These are phyloP conservation scores for Cordyceps cateniannulata DNA, from an alignment of 2,329 filamentous ascomycete species.

Conservation along the genomic window DNA sequence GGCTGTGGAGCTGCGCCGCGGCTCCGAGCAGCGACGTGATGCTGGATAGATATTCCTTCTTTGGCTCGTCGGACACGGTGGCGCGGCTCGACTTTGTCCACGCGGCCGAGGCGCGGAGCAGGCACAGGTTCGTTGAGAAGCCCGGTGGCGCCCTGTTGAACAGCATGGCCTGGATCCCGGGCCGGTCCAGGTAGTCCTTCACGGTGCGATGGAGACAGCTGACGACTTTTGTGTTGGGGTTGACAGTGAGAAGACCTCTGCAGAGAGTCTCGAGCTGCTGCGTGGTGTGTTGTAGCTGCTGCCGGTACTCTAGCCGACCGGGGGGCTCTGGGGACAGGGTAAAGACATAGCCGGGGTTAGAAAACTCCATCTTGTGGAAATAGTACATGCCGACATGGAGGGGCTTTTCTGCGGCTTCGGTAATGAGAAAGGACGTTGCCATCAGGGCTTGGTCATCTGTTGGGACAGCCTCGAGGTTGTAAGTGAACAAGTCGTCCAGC, in stretches of 20 bases:
- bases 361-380: slow-evolving; percentile 5
- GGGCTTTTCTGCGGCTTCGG: not conserved
- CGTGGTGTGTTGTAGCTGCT: not conserved
- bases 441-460: not conserved
- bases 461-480: not conserved
- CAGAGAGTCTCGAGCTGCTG: not conserved
- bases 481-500: slow-evolving; percentile 7
- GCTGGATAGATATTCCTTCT: not conserved
- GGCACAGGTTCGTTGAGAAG: not conserved
- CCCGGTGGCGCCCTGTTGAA: not conserved
- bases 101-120: not conserved
- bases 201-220: slow-evolving; percentile 9
- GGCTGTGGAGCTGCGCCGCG: not conserved
- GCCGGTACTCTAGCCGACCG: not conserved
- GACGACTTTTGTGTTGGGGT: not conserved
- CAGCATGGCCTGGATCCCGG: not conserved
- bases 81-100: slow-evolving; percentile 8
- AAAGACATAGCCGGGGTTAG: not conserved
- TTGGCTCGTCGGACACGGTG: slow-evolving; percentile 2
- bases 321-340: not conserved
- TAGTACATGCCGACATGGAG: slow-evolving; percentile 5
- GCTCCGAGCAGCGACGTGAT: not conserved
- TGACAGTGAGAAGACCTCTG: not conserved
- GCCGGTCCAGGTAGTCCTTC: slow-evolving; percentile 1
- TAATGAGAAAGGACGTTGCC: slow-evolving; percentile 1